Conservation (phyloP, 2,329 filamentous ascomycete genomes). For the Esteya vermicola region DNA sequence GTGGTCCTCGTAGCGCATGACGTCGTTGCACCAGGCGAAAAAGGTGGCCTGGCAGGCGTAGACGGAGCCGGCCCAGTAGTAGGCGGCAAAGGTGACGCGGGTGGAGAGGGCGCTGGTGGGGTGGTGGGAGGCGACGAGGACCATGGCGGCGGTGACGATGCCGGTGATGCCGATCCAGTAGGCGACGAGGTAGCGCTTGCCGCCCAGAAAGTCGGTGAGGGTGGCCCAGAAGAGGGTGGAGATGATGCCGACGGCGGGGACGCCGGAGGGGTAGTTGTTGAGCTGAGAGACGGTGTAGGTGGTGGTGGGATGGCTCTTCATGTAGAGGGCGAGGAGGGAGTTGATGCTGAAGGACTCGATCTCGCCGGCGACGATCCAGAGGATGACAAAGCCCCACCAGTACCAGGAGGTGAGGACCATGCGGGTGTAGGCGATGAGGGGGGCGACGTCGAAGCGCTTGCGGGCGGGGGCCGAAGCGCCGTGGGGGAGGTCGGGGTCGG, state of each 20-base stretch:
- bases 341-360: slow-evolving; percentile 59
- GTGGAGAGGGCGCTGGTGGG: slow-evolving; percentile 24
- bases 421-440: neutral
- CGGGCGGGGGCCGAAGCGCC: slow-evolving; percentile 33
- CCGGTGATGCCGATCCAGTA: slow-evolving; percentile 55
- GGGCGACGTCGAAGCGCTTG: too few relatives aligned
- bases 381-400: slow-evolving; percentile 50
- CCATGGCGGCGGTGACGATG: slow-evolving; percentile 45
- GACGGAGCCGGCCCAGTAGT: slow-evolving; percentile 56
- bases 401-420: slow-evolving; percentile 42
- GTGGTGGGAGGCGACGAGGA: slow-evolving; percentile 27
- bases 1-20: slow-evolving; percentile 48
- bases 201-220: slow-evolving; percentile 46
- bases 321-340: slow-evolving; percentile 35
- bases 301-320: slow-evolving; percentile 30
- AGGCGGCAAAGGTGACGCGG: slow-evolving; percentile 44
- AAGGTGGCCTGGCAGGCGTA: slow-evolving; percentile 64
- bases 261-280: slow-evolving; percentile 43
- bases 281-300: slow-evolving; percentile 31
- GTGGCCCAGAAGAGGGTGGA: slow-evolving; percentile 57
- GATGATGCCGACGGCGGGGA: slow-evolving; percentile 40
- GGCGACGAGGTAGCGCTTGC: slow-evolving; percentile 49
- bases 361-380: slow-evolving; percentile 59
- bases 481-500: slow-evolving; percentile 16
- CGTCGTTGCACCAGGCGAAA: slow-evolving; percentile 64